These are phyloP conservation scores for Phoenix dactylifera DNA, from an alignment of 176 grass and related monocot species.

Conservation along the genomic window DNA sequence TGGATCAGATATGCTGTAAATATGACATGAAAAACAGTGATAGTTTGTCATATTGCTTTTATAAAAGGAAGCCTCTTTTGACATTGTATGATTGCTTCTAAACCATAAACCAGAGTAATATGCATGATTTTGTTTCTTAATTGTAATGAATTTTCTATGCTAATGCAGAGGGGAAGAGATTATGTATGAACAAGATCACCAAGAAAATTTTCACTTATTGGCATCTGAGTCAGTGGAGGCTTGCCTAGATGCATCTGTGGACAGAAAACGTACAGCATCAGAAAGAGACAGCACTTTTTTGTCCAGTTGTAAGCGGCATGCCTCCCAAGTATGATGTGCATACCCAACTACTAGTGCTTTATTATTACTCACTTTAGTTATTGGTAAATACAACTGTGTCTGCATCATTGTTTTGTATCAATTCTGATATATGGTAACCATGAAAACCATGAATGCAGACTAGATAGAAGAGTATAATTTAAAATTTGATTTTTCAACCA, in stretches of 20 bases:
- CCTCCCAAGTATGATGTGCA: constrained; percentile 43
- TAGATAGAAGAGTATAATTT: no score
- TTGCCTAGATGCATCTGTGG: constrained; percentile 64
- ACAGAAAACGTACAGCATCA: constrained; percentile 28
- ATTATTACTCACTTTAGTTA: no score
- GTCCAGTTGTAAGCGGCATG: constrained; percentile 65
- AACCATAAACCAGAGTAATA: constrained; percentile 2
- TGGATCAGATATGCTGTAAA: constrained; percentile 53
- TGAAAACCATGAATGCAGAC: no score
- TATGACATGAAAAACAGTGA: constrained; percentile 18
- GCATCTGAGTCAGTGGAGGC: constrained; percentile 6
- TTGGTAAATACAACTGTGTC: no score
- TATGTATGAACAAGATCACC: constrained; percentile 24
- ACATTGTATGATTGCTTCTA: constrained; percentile 32
- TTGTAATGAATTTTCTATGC: constrained; percentile 17
- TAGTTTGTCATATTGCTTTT: constrained; percentile 46
- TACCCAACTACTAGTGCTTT: no score
- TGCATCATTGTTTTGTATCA: no score
- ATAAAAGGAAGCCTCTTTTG: constrained; percentile 32
- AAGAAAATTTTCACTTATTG: constrained; percentile 43
- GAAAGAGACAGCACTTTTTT: constrained; percentile 25
- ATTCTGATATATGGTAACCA: no score
- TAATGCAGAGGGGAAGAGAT: constrained; percentile 28
- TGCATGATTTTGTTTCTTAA: constrained; percentile 9
- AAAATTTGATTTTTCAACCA: no score